Evolutionary conservation across 192 early-diverging fungal genomes (phyloP).

Genomic region (Coemansia sp.): DNA sequence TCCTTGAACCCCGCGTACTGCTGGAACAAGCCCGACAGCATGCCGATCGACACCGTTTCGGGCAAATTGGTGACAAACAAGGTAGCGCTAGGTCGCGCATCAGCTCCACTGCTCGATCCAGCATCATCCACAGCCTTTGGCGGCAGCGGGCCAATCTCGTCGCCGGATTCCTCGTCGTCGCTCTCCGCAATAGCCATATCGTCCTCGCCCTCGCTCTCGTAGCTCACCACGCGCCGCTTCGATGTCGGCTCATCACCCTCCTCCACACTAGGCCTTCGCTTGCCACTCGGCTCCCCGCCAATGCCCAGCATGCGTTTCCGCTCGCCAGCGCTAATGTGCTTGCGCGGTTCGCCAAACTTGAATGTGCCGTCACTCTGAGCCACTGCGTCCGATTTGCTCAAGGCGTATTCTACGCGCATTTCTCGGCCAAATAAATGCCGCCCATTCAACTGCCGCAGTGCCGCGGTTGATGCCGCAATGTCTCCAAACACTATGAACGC

Average conservation of each 20-base stretch:
- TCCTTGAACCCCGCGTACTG: conserved; percentile 48
- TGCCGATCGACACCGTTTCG: conserved; percentile 21
- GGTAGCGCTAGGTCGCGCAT: conserved; percentile 18
- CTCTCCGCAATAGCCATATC: conserved; percentile 11
- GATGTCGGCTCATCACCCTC: background rate
- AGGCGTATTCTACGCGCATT: conserved; percentile 53
- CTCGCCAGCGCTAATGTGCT: conserved; percentile 37
- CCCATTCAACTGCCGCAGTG: conserved; percentile 84
- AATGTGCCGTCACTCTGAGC: conserved; percentile 38
- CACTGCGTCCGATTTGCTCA: conserved; percentile 42
- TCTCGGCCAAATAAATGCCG: conserved; percentile 80
- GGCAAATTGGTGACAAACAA: conserved; percentile 51
- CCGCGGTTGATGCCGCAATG: conserved; percentile 80
- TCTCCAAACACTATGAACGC: conserved; percentile 90
- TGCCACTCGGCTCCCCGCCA: background rate
- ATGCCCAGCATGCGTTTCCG: conserved; percentile 38
- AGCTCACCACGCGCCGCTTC: conserved; percentile 9
- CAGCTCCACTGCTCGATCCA: background rate
- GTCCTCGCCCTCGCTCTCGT: background rate
- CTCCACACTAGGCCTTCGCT: conserved; percentile 19
- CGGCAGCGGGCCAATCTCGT: conserved; percentile 36
- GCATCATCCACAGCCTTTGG: background rate
- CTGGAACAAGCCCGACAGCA: conserved; percentile 44
- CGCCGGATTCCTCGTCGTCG: conserved; percentile 16
- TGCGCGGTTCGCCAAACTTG: conserved; percentile 27